Conservation (phyloP, 1,139 yeast genomes). For the Candida labiduridarum region DNA sequence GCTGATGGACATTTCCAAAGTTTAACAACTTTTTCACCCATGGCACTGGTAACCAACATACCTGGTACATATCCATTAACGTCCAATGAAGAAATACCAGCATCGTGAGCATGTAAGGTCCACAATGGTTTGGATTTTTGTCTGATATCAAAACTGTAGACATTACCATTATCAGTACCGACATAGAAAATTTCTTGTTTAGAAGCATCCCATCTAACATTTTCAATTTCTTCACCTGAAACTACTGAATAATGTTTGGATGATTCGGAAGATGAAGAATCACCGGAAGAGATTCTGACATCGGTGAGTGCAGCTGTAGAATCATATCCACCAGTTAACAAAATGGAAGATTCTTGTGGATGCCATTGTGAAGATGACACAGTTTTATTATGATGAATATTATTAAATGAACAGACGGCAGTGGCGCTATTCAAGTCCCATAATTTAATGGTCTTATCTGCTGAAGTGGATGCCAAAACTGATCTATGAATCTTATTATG, state of each 20-base stretch:
- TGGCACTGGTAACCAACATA: constrained; percentile 81
- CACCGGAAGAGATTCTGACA: constrained; percentile 67
- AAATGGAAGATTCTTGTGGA: constrained; percentile 68
- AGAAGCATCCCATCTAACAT: constrained; percentile 65
- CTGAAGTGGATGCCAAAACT: constrained; percentile 90
- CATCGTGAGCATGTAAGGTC: constrained; percentile 97
- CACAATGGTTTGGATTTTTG: constrained; percentile 72
- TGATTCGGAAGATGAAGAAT: constrained; percentile 36
- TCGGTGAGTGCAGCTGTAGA: constrained; percentile 78
- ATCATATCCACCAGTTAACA: constrained; percentile 94
- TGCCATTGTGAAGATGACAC: constrained; percentile 93
- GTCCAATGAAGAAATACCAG: constrained; percentile 84
- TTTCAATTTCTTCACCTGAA: constrained; percentile 79
- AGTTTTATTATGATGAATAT: constrained; percentile 65
- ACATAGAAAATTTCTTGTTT: constrained; percentile 72
- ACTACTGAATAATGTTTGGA: constrained; percentile 66
- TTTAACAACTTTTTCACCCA: constrained; percentile 85
- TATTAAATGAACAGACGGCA: constrained; percentile 71
- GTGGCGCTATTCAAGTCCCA: constrained; percentile 85
- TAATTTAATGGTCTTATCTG: constrained; percentile 89
- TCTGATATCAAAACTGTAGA: constrained; percentile 88
- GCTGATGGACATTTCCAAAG: constrained; percentile 72
- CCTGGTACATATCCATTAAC: constrained; percentile 71
- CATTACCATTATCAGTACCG: constrained; percentile 90
- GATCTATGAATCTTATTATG: constrained; percentile 83